These are phyloP conservation scores for Metarhizium humberi DNA, from an alignment of 2,329 filamentous ascomycete species.

Conservation along the genomic window DNA sequence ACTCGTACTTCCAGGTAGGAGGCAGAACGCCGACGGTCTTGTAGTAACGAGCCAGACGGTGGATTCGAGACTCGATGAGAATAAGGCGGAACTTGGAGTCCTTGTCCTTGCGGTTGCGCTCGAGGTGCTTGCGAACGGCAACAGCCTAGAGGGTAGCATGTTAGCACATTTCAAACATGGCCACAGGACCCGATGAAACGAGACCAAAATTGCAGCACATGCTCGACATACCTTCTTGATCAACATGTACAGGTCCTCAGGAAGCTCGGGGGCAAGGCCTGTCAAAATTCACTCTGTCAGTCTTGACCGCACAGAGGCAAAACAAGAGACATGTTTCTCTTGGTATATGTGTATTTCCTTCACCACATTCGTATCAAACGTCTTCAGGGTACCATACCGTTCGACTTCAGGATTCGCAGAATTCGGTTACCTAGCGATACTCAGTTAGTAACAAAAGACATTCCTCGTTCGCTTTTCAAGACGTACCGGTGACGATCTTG, in stretches of 20 bases:
- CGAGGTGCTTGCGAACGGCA: conserved; percentile 98
- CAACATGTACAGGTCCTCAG: conserved; percentile 99
- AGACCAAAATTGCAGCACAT: no score
- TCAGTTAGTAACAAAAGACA: conserved; percentile 25
- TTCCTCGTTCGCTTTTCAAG: neutral
- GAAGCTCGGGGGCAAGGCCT: conserved; percentile 98
- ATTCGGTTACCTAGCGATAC: conserved; percentile 89
- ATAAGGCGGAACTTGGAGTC: conserved; percentile 99
- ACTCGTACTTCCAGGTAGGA: conserved; percentile 99
- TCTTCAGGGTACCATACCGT: conserved; percentile 61
- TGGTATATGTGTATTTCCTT: conserved; percentile 16
- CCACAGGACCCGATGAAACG: neutral
- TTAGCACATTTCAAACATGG: neutral
- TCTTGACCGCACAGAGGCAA: conserved; percentile 85
- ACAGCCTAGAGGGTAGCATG: conserved; percentile 57
- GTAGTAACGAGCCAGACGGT: conserved; percentile 99
- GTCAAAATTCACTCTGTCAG: conserved; percentile 85
- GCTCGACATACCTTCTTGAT: conserved; percentile 83
- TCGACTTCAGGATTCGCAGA: conserved; percentile 95
- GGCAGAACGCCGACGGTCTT: conserved; percentile 82
- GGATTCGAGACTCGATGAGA: conserved; percentile 99
- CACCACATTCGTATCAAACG: conserved; percentile 13
- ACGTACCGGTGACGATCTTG: conserved; percentile 90
- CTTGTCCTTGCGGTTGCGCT: conserved; percentile 99
- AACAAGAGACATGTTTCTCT: conserved; percentile 15